A percentile compares a stretch with the other conserved stretches of the same genome.
These are phyloP conservation scores for Phyllostachys edulis DNA, from an alignment of 176 grass and related monocot genomes.

Conservation along the genomic window DNA sequence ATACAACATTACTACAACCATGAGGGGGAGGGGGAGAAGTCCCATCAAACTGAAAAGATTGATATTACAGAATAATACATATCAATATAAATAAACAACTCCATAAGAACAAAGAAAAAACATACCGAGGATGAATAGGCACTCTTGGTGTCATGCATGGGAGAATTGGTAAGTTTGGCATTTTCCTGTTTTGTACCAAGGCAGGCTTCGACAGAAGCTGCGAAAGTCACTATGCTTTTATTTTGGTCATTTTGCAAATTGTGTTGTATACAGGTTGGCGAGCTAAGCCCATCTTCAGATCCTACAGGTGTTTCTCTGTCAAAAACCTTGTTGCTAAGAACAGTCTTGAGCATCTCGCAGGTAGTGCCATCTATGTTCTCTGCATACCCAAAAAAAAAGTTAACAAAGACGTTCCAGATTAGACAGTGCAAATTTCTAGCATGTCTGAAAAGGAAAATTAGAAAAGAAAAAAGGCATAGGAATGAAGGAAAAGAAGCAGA, in stretches of 20 bases:
- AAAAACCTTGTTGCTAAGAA: conserved; percentile 57
- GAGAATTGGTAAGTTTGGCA: conserved; percentile 56
- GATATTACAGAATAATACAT: conserved; percentile 21
- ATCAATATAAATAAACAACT: conserved; percentile 1
- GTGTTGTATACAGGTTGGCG: conserved; percentile 63
- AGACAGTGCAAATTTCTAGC: background rate
- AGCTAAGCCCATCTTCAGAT: conserved; percentile 72
- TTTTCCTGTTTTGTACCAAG: conserved; percentile 60
- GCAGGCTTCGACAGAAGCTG: conserved; percentile 56
- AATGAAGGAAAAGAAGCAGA: background rate
- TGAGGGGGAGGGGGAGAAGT: background rate
- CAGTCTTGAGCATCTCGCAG: conserved; percentile 51
- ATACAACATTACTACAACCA: conserved; percentile 35
- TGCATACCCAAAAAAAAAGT: conserved; percentile 39
- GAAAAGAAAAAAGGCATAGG: background rate
- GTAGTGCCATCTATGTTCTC: conserved; percentile 50
- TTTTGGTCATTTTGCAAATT: conserved; percentile 59
- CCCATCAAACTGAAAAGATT: conserved; percentile 7
- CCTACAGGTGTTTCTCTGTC: conserved; percentile 62
- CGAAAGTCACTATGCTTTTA: conserved; percentile 55
- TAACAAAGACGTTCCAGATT: background rate
- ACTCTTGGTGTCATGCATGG: conserved; percentile 64
- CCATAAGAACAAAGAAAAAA: conserved; percentile 6
- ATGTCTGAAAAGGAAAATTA: background rate
- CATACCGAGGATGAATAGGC: conserved; percentile 78